Base-by-base conservation (phyloP, 495 filamentous ascomycete genomes). In the Cenococcum geophilum region DNA sequence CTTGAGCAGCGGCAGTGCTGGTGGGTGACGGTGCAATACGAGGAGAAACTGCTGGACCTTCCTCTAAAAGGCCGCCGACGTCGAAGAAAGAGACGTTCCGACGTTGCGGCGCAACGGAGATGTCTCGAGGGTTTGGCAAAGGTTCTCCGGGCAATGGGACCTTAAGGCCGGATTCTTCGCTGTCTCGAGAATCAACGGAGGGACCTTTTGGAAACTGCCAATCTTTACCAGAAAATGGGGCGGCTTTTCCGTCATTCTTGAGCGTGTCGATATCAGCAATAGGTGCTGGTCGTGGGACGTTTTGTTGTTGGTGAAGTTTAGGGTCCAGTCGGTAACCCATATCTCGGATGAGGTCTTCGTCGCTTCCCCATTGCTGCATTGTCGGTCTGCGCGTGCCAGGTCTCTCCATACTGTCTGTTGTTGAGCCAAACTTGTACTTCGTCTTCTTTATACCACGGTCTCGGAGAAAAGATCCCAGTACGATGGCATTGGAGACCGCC, bases 381-480 rank as follows among this genome's bases (percentile, higher is more conserved):
- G 73, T 76, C 6, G 65, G 66, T 23, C 71, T 64, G 5, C 72
- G 67, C 10, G 57, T 63, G 16, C 71, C 70, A 6, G 66, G 59
- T 20, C 68, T 56, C 6, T 76, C 74, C 42, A 75, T 70, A 60
- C 68, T 71, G 58, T 75, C 72, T 18, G 68, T 62, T 20, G 68
- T 63, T 21, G 68, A 70, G 3, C 65, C 64, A 10, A 63, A 60
- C 50, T 69, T 70, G 66, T 67, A 76, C 54, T 72, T 76, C 21
- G 68, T 56, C 55, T 73, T 73, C 60, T 76, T 76, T 23, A 70
- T 56, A 43, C 75, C 75, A 23, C 74, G 68, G 63, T 76, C 75
- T 35, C 75, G 72, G 16, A 76, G 58, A 65, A 76, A 76, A 8
- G 75, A 75, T 22, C 75, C 75, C 0, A 76, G 64, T 23, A 76